Evolutionary conservation across 345 rosid genomes (phyloP).

Genomic region (Eucalyptus pauciflora): DNA sequence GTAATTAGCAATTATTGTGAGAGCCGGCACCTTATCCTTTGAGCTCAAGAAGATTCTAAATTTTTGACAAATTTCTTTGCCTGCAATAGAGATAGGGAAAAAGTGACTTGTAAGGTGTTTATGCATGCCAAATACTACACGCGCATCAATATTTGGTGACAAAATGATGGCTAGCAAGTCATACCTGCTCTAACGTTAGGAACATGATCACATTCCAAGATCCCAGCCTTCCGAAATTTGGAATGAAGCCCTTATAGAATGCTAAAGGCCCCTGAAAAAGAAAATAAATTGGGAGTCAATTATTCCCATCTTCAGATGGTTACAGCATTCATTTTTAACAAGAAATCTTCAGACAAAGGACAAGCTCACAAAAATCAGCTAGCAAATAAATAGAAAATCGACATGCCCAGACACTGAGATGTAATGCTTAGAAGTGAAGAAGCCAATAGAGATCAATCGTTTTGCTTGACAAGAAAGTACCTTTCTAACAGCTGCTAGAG

Average conservation of each 20-base stretch:
- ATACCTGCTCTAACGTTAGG: conserved; percentile 92
- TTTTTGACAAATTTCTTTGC: conserved; percentile 45
- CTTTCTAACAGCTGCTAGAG: not conserved
- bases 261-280: conserved; percentile 71
- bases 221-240: conserved; percentile 91
- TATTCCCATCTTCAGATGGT: not conserved
- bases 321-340: not conserved
- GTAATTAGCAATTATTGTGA: not conserved
- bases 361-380: not conserved
- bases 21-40: not conserved
- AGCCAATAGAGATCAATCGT: not conserved
- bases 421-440: not conserved
- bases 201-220: conserved; percentile 99
- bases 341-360: not conserved
- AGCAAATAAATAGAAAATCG: not conserved
- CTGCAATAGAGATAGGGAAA: conserved; percentile 9
- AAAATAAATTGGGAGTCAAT: not conserved
- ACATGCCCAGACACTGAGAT: not conserved
- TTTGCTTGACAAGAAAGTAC: not conserved
- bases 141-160: not conserved
- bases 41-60: conserved; percentile 36
- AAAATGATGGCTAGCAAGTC: not conserved
- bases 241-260: conserved; percentile 90
- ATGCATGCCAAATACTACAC: not conserved
- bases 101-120: not conserved